phyloP scores from a whole-genome alignment of 139 green algal genomes.

The Chlorella ohadii region DNA sequence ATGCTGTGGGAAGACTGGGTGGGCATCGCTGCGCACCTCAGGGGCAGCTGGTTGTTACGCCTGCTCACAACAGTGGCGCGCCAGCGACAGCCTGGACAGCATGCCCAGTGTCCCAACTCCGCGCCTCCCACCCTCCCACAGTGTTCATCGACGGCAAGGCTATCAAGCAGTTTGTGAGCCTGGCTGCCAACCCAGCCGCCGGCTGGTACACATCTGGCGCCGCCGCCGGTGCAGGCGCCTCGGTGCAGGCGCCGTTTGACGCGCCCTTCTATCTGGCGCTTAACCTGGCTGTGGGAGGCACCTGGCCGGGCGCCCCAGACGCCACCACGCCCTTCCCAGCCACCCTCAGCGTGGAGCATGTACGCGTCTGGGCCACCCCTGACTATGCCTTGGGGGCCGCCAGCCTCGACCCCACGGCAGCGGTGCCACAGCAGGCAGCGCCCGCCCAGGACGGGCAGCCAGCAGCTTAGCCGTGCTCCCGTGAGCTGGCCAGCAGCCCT shows the following conservation, averaged over 20 bases:
- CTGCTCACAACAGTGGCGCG: too few species aligned
- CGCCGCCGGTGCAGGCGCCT: background rate
- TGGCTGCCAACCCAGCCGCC: background rate
- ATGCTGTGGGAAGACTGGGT: too few species aligned
- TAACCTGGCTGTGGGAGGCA: constrained; percentile 22
- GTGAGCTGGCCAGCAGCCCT: background rate
- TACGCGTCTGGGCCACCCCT: background rate
- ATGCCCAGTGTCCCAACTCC: background rate
- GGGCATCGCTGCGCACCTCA: too few species aligned
- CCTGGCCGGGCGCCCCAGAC: constrained; percentile 2
- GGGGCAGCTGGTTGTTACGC: too few species aligned
- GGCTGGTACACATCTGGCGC: constrained; percentile 1
- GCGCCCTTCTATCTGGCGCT: background rate
- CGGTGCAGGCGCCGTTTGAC: constrained; percentile 1
- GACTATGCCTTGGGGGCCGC: background rate
- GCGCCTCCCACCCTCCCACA: background rate
- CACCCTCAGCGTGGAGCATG: constrained; percentile 18
- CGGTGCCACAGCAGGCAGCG: too few species aligned
- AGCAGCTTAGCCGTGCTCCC: too few species aligned
- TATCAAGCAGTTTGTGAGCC: background rate
- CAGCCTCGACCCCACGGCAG: background rate
- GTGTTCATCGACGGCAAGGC: background rate
- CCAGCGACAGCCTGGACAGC: too few species aligned
- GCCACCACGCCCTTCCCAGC: constrained; percentile 25
- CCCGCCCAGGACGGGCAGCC: too few species aligned